Evolutionary conservation across 2,329 filamentous ascomycete species (phyloP), one percentile per base, ranked within the genome.

Genomic region (Colletotrichum trifolii): DNA sequence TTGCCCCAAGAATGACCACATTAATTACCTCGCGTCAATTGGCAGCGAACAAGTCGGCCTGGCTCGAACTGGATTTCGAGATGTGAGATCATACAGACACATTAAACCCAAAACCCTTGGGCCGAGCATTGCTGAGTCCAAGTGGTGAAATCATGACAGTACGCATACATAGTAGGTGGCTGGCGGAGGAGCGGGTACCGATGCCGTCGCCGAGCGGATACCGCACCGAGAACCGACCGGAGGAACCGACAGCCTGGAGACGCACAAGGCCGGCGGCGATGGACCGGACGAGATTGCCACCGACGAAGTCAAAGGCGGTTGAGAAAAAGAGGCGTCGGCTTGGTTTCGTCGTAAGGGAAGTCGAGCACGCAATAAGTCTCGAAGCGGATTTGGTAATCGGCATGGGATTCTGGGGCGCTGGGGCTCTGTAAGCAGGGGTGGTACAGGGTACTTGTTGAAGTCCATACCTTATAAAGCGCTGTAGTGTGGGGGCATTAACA

Each of bases 301-400:
- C 52, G 62, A 65, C 11, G 57, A 64, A 39, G 57, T 42, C 49
- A 43, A 48, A 54, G 53, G 42, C 50, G 11, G 45, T 50, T 17
- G 56, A 35, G 52, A 56, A 25, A 25, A 25, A 25, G 25, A 25
- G 25, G 25, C 25, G 25, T 25, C 25, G 57, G 62, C 50, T 65
- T 65, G 62, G 52, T 33, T 56, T 65, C 56, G 52, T 46, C 43
- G 50, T 38, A 34, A 33, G 47, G 42, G 38, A 12, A 46, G 58
- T 66, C 58, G 58, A 66, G 63, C 63, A 66, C 63, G 63, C 63
- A 63, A 66, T 65, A 50, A 34, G 42, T 58, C 62, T 39, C 54
- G 62, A 40, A 45, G 62, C 48, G 54, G 61, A 39, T 66, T 66
- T 63, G 63, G 63, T 66, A 66, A 66, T 54, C 50, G 42, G 17